phyloP scores from a whole-genome alignment of 805 yeast species.

The Hemisphaericaspora nanyangensis region DNA sequence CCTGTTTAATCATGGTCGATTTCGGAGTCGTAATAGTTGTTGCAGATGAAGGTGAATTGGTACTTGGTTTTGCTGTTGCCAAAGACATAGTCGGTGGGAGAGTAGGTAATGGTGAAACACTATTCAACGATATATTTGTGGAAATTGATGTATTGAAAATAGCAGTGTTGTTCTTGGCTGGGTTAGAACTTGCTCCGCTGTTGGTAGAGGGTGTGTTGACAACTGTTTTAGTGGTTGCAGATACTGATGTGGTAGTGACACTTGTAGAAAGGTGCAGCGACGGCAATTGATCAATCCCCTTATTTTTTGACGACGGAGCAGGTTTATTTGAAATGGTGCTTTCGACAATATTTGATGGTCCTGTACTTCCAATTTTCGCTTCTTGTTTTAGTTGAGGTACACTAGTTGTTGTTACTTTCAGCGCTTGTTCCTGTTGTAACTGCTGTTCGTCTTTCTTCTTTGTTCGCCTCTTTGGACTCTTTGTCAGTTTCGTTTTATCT shows the following conservation, averaged over 20 bases:
- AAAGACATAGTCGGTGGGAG: not conserved
- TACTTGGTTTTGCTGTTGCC: not conserved
- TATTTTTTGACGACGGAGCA: not conserved
- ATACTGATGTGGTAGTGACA: not conserved
- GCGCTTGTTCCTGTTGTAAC: not conserved
- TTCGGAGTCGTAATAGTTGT: not conserved
- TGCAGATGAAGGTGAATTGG: not conserved
- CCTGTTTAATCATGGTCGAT: not conserved
- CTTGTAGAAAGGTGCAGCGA: not conserved
- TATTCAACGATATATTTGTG: not conserved
- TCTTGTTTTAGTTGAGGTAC: not conserved
- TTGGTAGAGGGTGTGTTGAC: not conserved
- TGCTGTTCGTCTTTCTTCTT: constrained; percentile 4
- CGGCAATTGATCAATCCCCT: not conserved
- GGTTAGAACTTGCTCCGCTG: not conserved
- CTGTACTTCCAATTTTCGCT: not conserved
- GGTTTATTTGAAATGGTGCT: too few relatives aligned
- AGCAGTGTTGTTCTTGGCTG: not conserved
- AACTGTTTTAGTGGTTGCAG: not conserved
- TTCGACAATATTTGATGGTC: not conserved
- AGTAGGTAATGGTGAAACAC: not conserved
- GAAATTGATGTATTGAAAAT: not conserved
- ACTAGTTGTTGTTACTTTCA: not conserved
- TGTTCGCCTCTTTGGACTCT: constrained; percentile 7
- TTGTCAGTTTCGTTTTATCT: constrained; percentile 4